Base-by-base conservation (phyloP, 1,284 basidiomycete genomes). In the Vanrija humicola region DNA sequence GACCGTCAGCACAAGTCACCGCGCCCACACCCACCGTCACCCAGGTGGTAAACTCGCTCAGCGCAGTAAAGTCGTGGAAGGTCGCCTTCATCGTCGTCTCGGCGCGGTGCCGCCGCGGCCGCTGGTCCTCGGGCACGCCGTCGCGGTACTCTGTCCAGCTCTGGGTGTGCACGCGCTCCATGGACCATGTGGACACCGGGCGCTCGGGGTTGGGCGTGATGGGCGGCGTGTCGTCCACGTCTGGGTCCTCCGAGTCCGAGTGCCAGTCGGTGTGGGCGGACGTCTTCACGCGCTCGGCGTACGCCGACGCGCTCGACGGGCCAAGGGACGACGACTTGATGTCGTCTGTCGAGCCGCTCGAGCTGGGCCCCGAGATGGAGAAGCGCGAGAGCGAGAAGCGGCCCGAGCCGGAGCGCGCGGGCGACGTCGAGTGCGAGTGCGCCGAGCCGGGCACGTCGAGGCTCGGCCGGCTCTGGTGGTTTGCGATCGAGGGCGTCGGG, bases 131-230 rank as follows among this genome's bases (percentile, higher is more conserved):
- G n/a, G 19, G n/a, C n/a, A 21, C 40, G 19, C 40, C 40, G 40
- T 42, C n/a, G n/a, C 40, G 40, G 34, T 34, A 34, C 34, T 34
- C 34, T 34, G 34, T 34, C 34, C 34, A 34, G 34, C 10, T 14
- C 34, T 34, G 34, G 34, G 54, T 52, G 29, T 46, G 43, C 18
- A 61, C 21, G 40, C 49, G 43, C 52, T 61, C 53, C 40, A 55
- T 43, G 34, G 38, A 52, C 59, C 59, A 61, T 34, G 40, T 54
- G n/a, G 55, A 52, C 25, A 61, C 47, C 18, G 59, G 59, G 45
- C 43, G 47, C 25, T 38, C 48, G 25, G 52, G 40, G 26, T 49
- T 48, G 6, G 40, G n/a, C n/a, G n/a, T n/a, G n/a, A 43, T 39
- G 9, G 44, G 44, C 5, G 15, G 25, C 40, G 50, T 29, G 29